Base-by-base conservation (phyloP, 1,139 yeast species). In the Kodamaea derodonti region DNA sequence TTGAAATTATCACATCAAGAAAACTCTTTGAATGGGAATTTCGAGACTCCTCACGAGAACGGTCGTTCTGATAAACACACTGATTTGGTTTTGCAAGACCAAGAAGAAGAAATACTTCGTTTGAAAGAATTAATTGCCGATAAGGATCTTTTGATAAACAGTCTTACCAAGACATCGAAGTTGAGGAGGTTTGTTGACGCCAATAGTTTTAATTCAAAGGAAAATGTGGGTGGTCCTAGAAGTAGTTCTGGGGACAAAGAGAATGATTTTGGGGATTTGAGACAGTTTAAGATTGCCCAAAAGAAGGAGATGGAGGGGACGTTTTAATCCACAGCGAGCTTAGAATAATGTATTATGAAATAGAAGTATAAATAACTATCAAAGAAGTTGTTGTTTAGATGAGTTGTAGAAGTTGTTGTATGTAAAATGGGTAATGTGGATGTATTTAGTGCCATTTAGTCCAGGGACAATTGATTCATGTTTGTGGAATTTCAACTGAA, bases 141-240 rank as follows among this genome's bases (percentile, higher is more conserved):
- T 46, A 88, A 87, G 54, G 95, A 87, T 47, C 80, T 81, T 33
- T 80, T 88, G 42, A 85, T 88, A 37, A 75, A 75, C 42, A 88
- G 94, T 8, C 64, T 88, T 32, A 78, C 80, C 29, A 75, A 80
- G 37, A 74, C 82, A 2, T 67, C 75, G 25, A 65, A 77, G 42
- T 59, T 77, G 32, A 64, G 84, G 24, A 68, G 71, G 32, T 48
- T 70, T 30, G 72, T 66, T 14, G 75, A 68, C 29, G 55, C 69
- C 9, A 58, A 57, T 35, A 37, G 57, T 5, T 32, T 24, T 14
- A n/a, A 18, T 17, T 22, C 29, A 12, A 27, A 20, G 31, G 14
- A 37, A 14, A 30, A 27, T 15, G 27, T 12, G 12, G 14, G 14
- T 5, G 12, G 12, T 12, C 7, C 12, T 24, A 24, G 26, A 11